A percentile compares a stretch with the other conserved stretches of the same genome.
Evolutionary conservation across 140 eudicot genomes (phyloP).

Genomic region (Anethum foeniculum): DNA sequence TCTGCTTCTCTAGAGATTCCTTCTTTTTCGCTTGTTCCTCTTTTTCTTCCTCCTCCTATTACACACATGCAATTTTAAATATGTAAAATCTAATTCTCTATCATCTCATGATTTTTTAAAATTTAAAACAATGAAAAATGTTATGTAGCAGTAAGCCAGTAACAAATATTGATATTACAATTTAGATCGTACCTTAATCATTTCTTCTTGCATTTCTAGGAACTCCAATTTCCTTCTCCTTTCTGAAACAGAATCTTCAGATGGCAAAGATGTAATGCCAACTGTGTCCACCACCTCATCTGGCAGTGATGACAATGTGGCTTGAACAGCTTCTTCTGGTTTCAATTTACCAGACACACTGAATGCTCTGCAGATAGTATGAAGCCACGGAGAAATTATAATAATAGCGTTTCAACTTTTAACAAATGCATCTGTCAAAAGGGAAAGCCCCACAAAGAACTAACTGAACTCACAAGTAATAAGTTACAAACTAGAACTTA

Average conservation of each 20-base stretch:
- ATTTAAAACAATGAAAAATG: background rate
- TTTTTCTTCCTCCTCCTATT: constrained; percentile 53
- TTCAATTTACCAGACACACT: constrained; percentile 53
- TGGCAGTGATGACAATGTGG: constrained; percentile 69
- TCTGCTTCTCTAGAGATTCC: constrained; percentile 33
- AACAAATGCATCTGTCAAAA: background rate
- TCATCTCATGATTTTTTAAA: background rate
- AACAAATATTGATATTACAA: background rate
- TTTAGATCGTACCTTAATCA: constrained; percentile 45
- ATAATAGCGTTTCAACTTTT: background rate
- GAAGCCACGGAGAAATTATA: background rate
- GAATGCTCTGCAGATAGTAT: constrained; percentile 43
- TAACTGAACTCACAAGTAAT: background rate
- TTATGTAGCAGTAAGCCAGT: background rate
- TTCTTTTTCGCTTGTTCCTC: constrained; percentile 46
- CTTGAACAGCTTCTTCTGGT: constrained; percentile 79
- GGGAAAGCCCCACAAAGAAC: constrained; percentile 6
- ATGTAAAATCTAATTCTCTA: background rate
- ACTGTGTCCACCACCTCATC: constrained; percentile 75
- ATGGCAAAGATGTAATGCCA: constrained; percentile 56
- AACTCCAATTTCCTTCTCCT: constrained; percentile 66
- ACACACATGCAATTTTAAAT: background rate
- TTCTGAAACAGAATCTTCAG: constrained; percentile 66
- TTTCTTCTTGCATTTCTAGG: constrained; percentile 72
- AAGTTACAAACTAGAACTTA: constrained; percentile 10